A percentile compares a stretch with the other conserved stretches of the same genome.
phyloP scores from a whole-genome alignment of 1,139 yeast genomes.

The Tardiomyces digboiensis region DNA sequence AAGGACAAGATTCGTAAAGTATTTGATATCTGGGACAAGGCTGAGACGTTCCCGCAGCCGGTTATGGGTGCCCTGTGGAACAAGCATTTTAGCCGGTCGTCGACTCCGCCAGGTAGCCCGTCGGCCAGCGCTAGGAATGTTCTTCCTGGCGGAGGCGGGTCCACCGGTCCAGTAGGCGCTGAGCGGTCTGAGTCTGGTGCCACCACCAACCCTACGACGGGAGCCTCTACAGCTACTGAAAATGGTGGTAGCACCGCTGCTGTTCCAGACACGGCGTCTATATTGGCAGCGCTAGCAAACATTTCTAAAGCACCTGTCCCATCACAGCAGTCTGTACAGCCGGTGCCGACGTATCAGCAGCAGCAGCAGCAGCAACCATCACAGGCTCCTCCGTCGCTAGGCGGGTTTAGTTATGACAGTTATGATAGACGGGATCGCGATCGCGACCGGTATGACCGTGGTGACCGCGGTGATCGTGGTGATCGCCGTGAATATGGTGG shows the following conservation, averaged over 20 bases:
- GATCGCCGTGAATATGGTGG: conserved; percentile 10
- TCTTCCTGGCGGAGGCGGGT: conserved; percentile 4
- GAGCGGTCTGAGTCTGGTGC: not conserved
- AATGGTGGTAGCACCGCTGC: conserved; percentile 9
- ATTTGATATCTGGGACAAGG: conserved; percentile 88
- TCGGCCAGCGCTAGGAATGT: conserved; percentile 9
- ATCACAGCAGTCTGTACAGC: not conserved
- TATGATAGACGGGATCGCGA: not conserved
- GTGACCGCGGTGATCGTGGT: conserved; percentile 9
- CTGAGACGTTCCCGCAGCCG: conserved; percentile 60
- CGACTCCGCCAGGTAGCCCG: conserved; percentile 40
- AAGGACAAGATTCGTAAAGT: conserved; percentile 66
- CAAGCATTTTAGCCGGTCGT: conserved; percentile 40
- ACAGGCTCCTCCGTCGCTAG: not conserved
- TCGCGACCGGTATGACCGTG: not conserved
- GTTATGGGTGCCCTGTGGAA: conserved; percentile 46
- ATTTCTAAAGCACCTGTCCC: conserved; percentile 25
- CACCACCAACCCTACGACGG: not conserved
- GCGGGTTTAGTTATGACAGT: not conserved
- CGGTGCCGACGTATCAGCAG: not conserved
- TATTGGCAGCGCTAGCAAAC: conserved; percentile 29
- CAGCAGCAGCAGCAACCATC: not conserved
- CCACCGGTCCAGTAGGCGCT: too few species aligned
- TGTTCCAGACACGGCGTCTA: conserved; percentile 28
- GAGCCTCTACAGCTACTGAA: conserved; percentile 5